Base-by-base conservation (phyloP, 345 rosid genomes). In the Corymbia maculata region DNA sequence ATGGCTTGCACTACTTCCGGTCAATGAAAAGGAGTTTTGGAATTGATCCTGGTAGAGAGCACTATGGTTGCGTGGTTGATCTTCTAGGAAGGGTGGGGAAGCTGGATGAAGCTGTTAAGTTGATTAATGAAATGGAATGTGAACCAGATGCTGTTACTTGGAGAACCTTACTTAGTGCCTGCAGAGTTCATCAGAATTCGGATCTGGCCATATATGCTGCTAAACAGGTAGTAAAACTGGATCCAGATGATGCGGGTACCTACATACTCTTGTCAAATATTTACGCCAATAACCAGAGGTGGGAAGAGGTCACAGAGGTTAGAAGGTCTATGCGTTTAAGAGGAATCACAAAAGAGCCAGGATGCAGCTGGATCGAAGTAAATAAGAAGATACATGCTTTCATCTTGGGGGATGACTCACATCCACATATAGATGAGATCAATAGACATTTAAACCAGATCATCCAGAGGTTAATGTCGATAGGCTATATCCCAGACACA, bases 321-420 rank as follows among this genome's bases (percentile, higher is more conserved):
- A 89, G 96, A 89, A 94, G 87, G 87, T 88, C 28, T 2, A 95
- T 94, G 98, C 91, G 92, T 86, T 70, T 89, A 85, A 90, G 88
- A 79, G 94, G 95, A 82, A 89, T 95, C 51, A 91, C 79, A 89
- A 94, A 96, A 92, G 95, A 93, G 64, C 95, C 97, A 28, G 97
- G 97, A 87, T 94, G 97, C 84, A 96, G 96, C 89, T 95, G 97
- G 97, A 90, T 95, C 84, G 97, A 96, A 93, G 94, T 93, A 87
- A 88, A 91, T 87, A 94, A 92, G 91, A 87, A 93, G 92, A 93
- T 96, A 52, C 97, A 94, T 89, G 93, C 94, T 75, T 95, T 95
- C 88, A 92, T 93, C 84, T 88, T 93, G 10, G 96, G 95, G 75
- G 98, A 96, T 57, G 85, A 90, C 59, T 94, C 97, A 42, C 97